These are phyloP conservation scores for Cercophora sp. DNA, from an alignment of 495 filamentous ascomycete genomes.

Conservation along the genomic window DNA sequence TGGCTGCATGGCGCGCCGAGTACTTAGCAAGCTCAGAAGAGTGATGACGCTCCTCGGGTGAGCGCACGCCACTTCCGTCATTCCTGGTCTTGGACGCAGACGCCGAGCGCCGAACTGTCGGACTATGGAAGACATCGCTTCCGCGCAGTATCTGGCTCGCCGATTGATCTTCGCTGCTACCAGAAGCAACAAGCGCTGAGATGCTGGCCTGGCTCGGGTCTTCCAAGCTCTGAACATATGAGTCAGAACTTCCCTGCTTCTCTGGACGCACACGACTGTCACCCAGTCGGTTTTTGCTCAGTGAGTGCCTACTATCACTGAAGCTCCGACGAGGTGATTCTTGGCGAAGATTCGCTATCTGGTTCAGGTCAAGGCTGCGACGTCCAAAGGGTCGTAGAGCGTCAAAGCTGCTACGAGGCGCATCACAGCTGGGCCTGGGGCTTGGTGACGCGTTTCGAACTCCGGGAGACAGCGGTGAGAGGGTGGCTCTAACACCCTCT, in stretches of 20 bases:
- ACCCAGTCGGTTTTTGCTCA: conserved; percentile 35
- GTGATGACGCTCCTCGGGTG: conserved; percentile 8
- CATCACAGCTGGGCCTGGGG: conserved; percentile 43
- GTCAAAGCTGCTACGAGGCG: conserved; percentile 37
- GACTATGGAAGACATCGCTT: conserved; percentile 87
- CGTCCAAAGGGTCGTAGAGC: conserved; percentile 41
- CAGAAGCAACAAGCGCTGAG: conserved; percentile 65
- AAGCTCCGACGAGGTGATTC: conserved; percentile 52
- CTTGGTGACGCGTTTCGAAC: conserved; percentile 32
- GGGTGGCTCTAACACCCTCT: conserved; percentile 62
- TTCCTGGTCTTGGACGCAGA: conserved; percentile 32
- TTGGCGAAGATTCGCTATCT: conserved; percentile 30
- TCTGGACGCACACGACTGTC: conserved; percentile 43
- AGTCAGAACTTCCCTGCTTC: conserved; percentile 68
- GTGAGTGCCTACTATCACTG: conserved; percentile 51
- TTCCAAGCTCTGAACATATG: conserved; percentile 69
- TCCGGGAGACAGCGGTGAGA: conserved; percentile 50
- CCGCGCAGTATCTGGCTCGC: conserved; percentile 85
- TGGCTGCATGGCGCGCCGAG: conserved; percentile 22
- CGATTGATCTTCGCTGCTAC: conserved; percentile 72
- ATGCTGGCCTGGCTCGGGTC: conserved; percentile 54
- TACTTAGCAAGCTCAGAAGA: conserved; percentile 15
- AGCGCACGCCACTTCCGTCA: conserved; percentile 6
- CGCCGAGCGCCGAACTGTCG: conserved; percentile 55
- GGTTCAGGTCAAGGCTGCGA: conserved; percentile 48